Base-by-base conservation (phyloP, 306 rosid genomes). In the Ceratonia siliqua region DNA sequence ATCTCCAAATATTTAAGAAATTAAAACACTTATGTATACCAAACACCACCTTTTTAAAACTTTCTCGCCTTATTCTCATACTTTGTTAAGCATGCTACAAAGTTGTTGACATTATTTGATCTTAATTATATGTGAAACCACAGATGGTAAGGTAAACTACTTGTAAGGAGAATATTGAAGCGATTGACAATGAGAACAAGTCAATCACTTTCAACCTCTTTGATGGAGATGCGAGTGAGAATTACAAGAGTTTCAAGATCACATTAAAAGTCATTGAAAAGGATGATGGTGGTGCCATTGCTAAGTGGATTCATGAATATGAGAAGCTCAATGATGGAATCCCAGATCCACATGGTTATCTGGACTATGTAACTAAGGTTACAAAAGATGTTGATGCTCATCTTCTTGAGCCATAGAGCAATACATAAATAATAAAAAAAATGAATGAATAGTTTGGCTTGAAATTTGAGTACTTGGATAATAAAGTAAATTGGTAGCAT, bases 281-380 rank as follows among this genome's bases (percentile, higher is more conserved):
- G 24, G 22, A 5, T 15, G 4, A n/a, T 17, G 54, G 54, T 15
- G 21, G 6, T 4, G 58, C 57, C 12, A 27, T 62, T 3, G 49
- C 20, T 10, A 69, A 69, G 57, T 69, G 62, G 62, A 33, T 5
- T 7, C 0, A 18, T 33, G 62, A 68, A 1, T 49, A 68, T 49
- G 74, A 68, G 33, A 68, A 68, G 61, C n/a, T 49, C 62, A 68
- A 49, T 50, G 62, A 52, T 35, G 46, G 4, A 15, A 38, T 69
- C 12, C 21, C 59, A 69, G 5, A 9, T 20, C 48, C 46, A 1
- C 2, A 18, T 1, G 43, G 22, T 21, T 52, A 69, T 22, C 1
- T 50, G 32, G 49, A 3, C 62, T 50, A 5, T 7, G 8, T 20
- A 0, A 69, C 6, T 9, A 12, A 69, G 49, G 0, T 22, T 35